phyloP scores from a whole-genome alignment of 2,329 filamentous ascomycete species.

The Fusarium tuaranense region DNA sequence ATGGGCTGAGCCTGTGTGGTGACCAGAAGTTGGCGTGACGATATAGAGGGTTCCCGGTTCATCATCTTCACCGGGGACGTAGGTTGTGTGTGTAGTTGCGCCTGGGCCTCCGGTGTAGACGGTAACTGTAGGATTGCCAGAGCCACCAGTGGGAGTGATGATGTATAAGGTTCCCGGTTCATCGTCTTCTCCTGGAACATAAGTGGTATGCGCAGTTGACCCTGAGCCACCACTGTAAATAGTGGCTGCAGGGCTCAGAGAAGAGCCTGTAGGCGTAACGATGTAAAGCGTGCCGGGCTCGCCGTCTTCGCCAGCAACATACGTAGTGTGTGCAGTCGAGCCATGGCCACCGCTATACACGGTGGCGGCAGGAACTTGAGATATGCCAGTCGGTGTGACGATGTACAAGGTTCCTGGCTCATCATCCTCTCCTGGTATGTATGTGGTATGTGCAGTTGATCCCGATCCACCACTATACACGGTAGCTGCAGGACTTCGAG shows the following conservation, averaged over 20 bases:
- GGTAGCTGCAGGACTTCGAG: slow-evolving; percentile 3
- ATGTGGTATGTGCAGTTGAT: neutral
- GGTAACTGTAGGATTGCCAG: too few species aligned
- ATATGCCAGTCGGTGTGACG: neutral
- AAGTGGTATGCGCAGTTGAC: too few species aligned
- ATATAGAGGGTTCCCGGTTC: neutral
- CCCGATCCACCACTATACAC: neutral
- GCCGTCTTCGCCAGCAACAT: neutral
- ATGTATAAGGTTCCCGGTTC: too few species aligned
- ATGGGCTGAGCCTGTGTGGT: neutral
- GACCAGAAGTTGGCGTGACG: neutral
- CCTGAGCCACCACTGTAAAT: too few species aligned
- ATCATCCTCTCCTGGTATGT: neutral
- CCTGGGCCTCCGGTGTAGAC: neutral
- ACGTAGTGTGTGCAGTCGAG: neutral
- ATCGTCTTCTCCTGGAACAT: too few species aligned
- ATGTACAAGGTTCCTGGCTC: slow-evolving; percentile 12
- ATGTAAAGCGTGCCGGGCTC: slow-evolving; percentile 11
- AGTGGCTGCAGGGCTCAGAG: too few species aligned
- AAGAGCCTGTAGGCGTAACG: neutral
- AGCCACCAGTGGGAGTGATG: too few species aligned
- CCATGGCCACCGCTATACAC: neutral
- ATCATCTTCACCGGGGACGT: neutral
- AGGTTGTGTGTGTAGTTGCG: neutral
- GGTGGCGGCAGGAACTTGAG: neutral